Base-by-base conservation (phyloP, 164 flowering plant species). In the Umbellularia californica region DNA sequence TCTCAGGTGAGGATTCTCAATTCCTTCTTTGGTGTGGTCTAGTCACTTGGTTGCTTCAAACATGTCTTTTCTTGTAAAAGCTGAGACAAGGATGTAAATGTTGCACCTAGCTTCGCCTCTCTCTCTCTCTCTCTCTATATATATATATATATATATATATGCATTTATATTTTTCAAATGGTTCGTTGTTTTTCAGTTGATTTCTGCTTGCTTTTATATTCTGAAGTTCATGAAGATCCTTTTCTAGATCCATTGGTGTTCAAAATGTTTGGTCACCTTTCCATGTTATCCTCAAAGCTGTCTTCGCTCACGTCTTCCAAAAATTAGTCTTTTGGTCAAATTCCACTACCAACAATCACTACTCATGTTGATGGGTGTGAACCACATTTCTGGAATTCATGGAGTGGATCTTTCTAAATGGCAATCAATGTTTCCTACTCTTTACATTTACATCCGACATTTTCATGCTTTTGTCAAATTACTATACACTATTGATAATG, bases 1-100 rank as follows among this genome's bases (percentile, higher is more conserved):
- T 85, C 89, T 22, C 23, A 76, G 92, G 95, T 91, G 22, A 28
- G 67, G 30, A 20, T 58, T 72, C 4, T 58, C 19, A 15, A 20
- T 33, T 67, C 50, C 22, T 12, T 13, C 23, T 33, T 67, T 67
- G 5, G 50, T 14, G 41, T 66, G 69, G 19, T 11, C 1, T 23
- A 64, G 5, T 23, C 47, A 11, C 2, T 23, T n/a, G 28, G 47
- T 35, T 35, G 47, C 10, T 35, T 35, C 47, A 35, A 35, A 35
- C 10, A 35, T 7, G 10, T 35, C 47, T 35, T 58, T 15, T 58
- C n/a, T 58, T 58, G 63, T 20, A 58, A 58, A 14, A 15, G 63
- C 20, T 20, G 12, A 58, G 63, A 15, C 63, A 58, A 20, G 63
- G n/a, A 15, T 58, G 63, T 13, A 58, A 58, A 58, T 15, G 12